Percentiles rank a stretch among this genome's conserved stretches.
phyloP scores from a whole-genome alignment of 2,329 filamentous ascomycete genomes.

The Rhynchosporium agropyri region DNA sequence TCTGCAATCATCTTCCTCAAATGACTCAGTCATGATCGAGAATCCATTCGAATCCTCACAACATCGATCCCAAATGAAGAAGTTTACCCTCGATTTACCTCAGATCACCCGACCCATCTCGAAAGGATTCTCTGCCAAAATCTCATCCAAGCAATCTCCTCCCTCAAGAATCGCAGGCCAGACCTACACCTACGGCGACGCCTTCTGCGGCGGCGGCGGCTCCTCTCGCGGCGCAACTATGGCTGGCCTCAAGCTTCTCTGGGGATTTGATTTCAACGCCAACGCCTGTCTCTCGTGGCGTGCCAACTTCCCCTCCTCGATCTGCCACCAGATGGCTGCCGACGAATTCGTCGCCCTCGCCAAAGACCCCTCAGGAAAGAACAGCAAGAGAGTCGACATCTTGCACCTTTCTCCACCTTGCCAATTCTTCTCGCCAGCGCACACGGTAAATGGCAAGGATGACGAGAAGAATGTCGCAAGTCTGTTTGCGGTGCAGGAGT shows the following conservation, averaged over 20 bases:
- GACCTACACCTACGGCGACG: conserved; percentile 69
- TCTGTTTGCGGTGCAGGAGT: conserved; percentile 54
- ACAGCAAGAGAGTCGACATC: conserved; percentile 59
- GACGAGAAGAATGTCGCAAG: conserved; percentile 70
- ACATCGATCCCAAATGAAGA: conserved; percentile 6
- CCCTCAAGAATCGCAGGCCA: conserved; percentile 42
- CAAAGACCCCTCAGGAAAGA: conserved; percentile 10
- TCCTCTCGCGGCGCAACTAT: conserved; percentile 63
- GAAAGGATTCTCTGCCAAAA: conserved; percentile 26
- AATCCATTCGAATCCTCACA: not conserved
- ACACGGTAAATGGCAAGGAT: conserved; percentile 60
- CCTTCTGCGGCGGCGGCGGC: conserved; percentile 74
- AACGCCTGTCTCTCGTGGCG: conserved; percentile 34
- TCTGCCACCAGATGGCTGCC: conserved; percentile 52
- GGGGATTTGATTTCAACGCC: conserved; percentile 63
- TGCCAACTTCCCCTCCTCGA: conserved; percentile 40
- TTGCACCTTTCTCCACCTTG: conserved; percentile 79
- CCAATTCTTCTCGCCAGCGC: conserved; percentile 72
- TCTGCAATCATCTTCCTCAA: not conserved
- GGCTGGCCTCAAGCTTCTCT: conserved; percentile 61
- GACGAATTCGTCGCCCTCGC: conserved; percentile 51
- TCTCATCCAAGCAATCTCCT: conserved; percentile 32
- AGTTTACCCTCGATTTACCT: conserved; percentile 4
- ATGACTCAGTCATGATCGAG: not conserved
- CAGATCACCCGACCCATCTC: conserved; percentile 23